phyloP scores from a whole-genome alignment of 805 yeast genomes.

The Hagleromyces aurorensis region DNA sequence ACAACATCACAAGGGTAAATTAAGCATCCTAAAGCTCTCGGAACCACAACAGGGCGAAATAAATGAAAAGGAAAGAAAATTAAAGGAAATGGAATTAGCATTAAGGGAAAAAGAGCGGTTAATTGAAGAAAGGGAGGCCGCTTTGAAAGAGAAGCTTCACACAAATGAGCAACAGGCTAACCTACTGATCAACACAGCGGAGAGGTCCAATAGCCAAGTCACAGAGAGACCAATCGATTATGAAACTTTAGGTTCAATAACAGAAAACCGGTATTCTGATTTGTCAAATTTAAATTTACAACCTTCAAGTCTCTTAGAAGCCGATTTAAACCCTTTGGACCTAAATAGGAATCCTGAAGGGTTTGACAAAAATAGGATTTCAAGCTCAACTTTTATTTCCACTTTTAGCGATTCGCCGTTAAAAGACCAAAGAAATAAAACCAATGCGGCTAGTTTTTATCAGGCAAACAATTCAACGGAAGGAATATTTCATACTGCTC shows the following conservation, averaged over 20 bases:
- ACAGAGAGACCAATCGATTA: too few species aligned
- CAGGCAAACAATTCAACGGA: conserved; percentile 24
- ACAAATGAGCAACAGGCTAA: too few species aligned
- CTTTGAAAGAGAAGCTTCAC: conserved; percentile 4
- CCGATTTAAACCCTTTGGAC: background rate
- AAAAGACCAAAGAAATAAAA: too few species aligned
- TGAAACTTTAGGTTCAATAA: too few species aligned
- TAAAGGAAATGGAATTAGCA: conserved; percentile 9
- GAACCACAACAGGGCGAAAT: conserved; percentile 19
- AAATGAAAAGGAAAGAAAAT: conserved; percentile 10
- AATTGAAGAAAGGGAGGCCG: conserved; percentile 8
- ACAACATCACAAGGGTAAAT: conserved; percentile 9
- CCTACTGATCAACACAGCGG: conserved; percentile 1
- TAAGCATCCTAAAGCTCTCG: conserved; percentile 22
- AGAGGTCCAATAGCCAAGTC: too few species aligned
- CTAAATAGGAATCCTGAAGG: conserved; percentile 1
- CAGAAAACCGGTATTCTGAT: conserved; percentile 3
- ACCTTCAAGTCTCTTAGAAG: conserved; percentile 1
- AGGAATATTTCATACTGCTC: conserved; percentile 26
- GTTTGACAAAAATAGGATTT: conserved; percentile 11
- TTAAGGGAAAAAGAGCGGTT: conserved; percentile 8
- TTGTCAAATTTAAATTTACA: conserved; percentile 1
- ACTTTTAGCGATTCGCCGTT: conserved; percentile 21
- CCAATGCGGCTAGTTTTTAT: too few species aligned
- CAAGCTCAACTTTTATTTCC: conserved; percentile 20